Base-by-base conservation (phyloP, 2,329 filamentous ascomycete species). In the Sporothrix schenckii region DNA sequence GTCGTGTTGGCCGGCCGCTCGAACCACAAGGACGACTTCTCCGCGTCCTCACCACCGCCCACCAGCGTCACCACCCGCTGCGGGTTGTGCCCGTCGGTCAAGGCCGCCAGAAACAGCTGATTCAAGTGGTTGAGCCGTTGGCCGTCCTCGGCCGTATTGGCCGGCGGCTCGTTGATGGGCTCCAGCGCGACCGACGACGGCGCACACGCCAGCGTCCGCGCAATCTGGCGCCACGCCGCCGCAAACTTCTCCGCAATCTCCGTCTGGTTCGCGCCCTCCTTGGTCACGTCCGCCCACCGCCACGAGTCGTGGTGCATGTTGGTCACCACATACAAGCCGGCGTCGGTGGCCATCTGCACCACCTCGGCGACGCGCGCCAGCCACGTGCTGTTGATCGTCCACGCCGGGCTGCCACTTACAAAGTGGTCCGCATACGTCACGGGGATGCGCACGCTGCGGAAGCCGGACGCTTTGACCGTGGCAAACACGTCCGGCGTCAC, bases 251-350 rank as follows among this genome's bases (percentile, higher is more conserved):
- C 85, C 73, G 88, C 83, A 13, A 89, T 86, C 73, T 79, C 77
- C 0, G 83, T 82, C 2, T 83, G 71, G 72, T 88, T 85, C 0
- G 84, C 83, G 3, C 77, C 79, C 0, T 79, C 50, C 0, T 78
- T 75, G 1, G 83, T 83, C 4, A 86, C 78, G 74, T 88, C 86
- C 4, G 84, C 84, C 87, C 87, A 89, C 30, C 81, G 79, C 85
- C 83, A 87, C 11, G 83, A 85, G 73, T 89, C 86, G 71, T 89
- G 87, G 72, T 89, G 87, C 7, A 86, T 83, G 72, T 89, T 87
- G 14, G 88, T 82, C 34, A 89, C 80, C 0, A 83, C 83, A 70
- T 83, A 86, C 4, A 89, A 76, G 2, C 80, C 84, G 0, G 82
- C 80, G 2, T 80, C 77, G 0, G 85, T 81, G 7, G 86, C 82